These are phyloP conservation scores for Tuber umbilicatum DNA, from an alignment of 495 filamentous ascomycete genomes.

Conservation along the genomic window DNA sequence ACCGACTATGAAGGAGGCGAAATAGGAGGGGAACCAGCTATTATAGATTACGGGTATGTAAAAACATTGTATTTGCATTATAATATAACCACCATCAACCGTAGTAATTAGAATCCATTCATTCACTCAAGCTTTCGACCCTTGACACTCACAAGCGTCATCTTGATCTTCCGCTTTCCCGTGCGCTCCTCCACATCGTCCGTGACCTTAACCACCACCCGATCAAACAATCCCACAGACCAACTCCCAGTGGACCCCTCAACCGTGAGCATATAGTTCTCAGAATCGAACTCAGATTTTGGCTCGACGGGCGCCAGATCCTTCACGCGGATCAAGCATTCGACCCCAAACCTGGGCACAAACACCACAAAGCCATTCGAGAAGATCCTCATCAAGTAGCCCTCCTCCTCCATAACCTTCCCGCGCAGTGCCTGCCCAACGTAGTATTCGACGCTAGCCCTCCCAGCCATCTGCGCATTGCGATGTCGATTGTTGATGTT, in stretches of 20 bases:
- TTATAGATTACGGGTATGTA: background rate
- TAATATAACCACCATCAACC: background rate
- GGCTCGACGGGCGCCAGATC: constrained; percentile 69
- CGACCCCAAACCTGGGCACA: constrained; percentile 90
- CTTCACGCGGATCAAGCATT: constrained; percentile 75
- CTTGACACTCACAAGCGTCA: constrained; percentile 53
- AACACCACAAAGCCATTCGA: constrained; percentile 95
- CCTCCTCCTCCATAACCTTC: constrained; percentile 70
- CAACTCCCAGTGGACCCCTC: constrained; percentile 50
- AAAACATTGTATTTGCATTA: background rate
- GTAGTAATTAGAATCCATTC: background rate
- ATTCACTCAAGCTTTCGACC: background rate
- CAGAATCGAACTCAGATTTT: constrained; percentile 71
- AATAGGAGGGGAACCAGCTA: too few relatives aligned
- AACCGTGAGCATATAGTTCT: constrained; percentile 63
- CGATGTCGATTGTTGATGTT: constrained; percentile 97
- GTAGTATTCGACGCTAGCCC: constrained; percentile 92
- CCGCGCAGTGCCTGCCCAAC: constrained; percentile 92
- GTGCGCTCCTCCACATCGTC: constrained; percentile 89
- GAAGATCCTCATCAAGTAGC: constrained; percentile 93
- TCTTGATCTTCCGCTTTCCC: constrained; percentile 81
- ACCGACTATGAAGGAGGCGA: too few relatives aligned
- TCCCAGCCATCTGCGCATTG: constrained; percentile 90
- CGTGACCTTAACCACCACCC: constrained; percentile 76
- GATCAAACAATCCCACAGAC: constrained; percentile 76